Evolutionary conservation across 257 asterid genomes (phyloP).

Genomic region (Nicotiana obtusifolia): DNA sequence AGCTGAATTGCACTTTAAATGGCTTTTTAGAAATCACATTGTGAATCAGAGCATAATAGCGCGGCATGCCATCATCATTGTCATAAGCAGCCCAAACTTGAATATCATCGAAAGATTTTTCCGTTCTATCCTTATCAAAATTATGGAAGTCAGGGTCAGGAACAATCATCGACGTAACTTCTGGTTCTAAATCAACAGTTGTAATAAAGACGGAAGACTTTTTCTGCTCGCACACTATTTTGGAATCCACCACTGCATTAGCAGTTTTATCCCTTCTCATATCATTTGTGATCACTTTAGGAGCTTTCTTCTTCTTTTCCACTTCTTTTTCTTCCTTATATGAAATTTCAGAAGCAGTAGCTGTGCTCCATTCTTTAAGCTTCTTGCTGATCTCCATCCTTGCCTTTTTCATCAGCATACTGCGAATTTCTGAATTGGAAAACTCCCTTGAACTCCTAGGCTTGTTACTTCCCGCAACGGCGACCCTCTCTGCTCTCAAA

Average conservation of each 20-base stretch:
- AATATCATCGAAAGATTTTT: conserved; percentile 37
- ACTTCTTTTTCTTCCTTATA: conserved; percentile 12
- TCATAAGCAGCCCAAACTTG: conserved; percentile 80
- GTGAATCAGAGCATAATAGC: conserved; percentile 48
- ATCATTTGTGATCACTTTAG: conserved; percentile 8
- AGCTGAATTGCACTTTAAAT: conserved; percentile 45
- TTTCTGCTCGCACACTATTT: conserved; percentile 10
- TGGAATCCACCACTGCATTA: conserved; percentile 6
- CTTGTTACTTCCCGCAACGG: conserved; percentile 5
- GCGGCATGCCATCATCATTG: conserved; percentile 76
- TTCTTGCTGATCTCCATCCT: conserved; percentile 34
- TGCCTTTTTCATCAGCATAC: conserved; percentile 37
- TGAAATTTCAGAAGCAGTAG: conserved; percentile 19
- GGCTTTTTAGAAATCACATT: conserved; percentile 40
- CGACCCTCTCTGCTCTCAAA: conserved; percentile 11
- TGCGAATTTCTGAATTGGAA: conserved; percentile 24
- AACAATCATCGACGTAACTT: conserved; percentile 37
- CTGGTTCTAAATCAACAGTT: conserved; percentile 13
- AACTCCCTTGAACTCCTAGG: conserved; percentile 21
- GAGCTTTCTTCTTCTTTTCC: conserved; percentile 13
- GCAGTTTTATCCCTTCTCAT: conserved; percentile 8
- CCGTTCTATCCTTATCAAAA: conserved; percentile 52
- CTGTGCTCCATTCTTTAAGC: conserved; percentile 26
- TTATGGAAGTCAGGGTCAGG: conserved; percentile 64
- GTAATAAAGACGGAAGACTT: conserved; percentile 21